Conservation (phyloP, 2,329 filamentous ascomycete genomes). For the Purpureocillium takamizusanense region DNA sequence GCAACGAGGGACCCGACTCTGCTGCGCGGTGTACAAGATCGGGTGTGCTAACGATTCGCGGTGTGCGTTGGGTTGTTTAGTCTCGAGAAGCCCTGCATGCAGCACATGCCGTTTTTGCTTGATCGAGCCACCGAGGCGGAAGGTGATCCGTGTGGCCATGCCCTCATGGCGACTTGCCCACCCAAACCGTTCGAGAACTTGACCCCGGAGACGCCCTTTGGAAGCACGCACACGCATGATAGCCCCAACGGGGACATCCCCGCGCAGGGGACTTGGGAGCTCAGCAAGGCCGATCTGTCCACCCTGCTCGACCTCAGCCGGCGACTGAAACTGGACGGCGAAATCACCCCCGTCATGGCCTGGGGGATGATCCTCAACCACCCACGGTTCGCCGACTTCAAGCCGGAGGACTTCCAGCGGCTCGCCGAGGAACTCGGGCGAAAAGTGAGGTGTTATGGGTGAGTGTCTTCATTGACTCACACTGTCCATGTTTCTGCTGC, state of each 20-base stretch:
- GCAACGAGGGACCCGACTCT: constrained; percentile 7
- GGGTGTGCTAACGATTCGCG: constrained; percentile 34
- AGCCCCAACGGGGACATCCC: constrained; percentile 20
- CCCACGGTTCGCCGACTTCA: constrained; percentile 58
- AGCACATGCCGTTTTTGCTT: constrained; percentile 75
- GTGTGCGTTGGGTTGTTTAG: constrained; percentile 41
- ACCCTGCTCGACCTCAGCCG: constrained; percentile 80
- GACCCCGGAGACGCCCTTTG: constrained; percentile 43
- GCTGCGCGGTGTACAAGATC: constrained; percentile 10
- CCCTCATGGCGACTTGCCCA: constrained; percentile 86
- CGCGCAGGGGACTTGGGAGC: constrained; percentile 68
- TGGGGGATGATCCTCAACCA: constrained; percentile 75
- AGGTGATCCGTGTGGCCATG: constrained; percentile 73
- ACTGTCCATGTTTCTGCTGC: not conserved
- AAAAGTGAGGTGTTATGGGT: constrained; percentile 93
- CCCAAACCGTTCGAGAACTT: constrained; percentile 51
- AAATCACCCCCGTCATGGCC: constrained; percentile 93
- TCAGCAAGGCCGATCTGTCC: constrained; percentile 65
- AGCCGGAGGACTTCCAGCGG: constrained; percentile 56
- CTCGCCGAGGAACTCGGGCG: constrained; percentile 65
- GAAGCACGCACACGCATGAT: constrained; percentile 29
- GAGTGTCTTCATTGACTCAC: constrained; percentile 26
- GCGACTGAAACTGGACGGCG: constrained; percentile 73
- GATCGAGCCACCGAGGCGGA: constrained; percentile 50
- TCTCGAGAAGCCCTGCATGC: constrained; percentile 88